A percentile compares a stretch with the other conserved stretches of the same genome.
Evolutionary conservation across 1,139 yeast genomes (phyloP).

Genomic region (Kluyveromyces marxianus): DNA sequence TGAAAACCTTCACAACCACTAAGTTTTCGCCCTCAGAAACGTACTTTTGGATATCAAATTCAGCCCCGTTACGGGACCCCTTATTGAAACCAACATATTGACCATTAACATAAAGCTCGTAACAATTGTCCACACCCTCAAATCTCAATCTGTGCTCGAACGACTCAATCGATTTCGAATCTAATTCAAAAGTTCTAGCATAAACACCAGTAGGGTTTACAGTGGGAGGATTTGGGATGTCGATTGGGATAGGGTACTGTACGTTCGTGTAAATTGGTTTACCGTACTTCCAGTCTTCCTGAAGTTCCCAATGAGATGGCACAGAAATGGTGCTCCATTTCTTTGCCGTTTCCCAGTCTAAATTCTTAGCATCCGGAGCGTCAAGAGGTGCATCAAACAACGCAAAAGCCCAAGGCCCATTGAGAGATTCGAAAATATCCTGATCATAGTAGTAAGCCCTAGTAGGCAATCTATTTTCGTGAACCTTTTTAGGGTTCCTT

Average conservation of each 20-base stretch:
- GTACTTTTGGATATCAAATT: conserved; percentile 1
- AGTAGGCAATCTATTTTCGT: conserved; percentile 3
- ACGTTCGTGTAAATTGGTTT: conserved; percentile 1
- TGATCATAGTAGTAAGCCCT: conserved; percentile 1
- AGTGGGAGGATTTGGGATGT: conserved; percentile 4
- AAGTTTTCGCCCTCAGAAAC: background rate
- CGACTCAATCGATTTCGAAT: background rate
- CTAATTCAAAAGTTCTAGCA: background rate
- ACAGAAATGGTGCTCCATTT: conserved; percentile 2
- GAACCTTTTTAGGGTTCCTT: conserved; percentile 1
- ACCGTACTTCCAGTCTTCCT: conserved; percentile 3
- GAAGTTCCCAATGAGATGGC: conserved; percentile 4
- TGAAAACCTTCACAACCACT: conserved; percentile 1
- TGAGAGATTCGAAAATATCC: conserved; percentile 1
- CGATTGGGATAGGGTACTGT: conserved; percentile 2
- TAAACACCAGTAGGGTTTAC: conserved; percentile 3
- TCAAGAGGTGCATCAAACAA: conserved; percentile 1
- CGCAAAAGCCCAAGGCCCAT: conserved; percentile 1
- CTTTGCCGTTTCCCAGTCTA: background rate
- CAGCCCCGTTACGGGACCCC: conserved; percentile 4
- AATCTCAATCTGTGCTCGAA: conserved; percentile 1
- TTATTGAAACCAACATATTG: conserved; percentile 3
- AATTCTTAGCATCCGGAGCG: background rate
- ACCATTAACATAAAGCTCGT: conserved; percentile 1
- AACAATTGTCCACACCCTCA: conserved; percentile 5